Evolutionary conservation across 2,329 filamentous ascomycete genomes (phyloP), one percentile per base, ranked within the genome.

Genomic region (Colletotrichum simmondsii): DNA sequence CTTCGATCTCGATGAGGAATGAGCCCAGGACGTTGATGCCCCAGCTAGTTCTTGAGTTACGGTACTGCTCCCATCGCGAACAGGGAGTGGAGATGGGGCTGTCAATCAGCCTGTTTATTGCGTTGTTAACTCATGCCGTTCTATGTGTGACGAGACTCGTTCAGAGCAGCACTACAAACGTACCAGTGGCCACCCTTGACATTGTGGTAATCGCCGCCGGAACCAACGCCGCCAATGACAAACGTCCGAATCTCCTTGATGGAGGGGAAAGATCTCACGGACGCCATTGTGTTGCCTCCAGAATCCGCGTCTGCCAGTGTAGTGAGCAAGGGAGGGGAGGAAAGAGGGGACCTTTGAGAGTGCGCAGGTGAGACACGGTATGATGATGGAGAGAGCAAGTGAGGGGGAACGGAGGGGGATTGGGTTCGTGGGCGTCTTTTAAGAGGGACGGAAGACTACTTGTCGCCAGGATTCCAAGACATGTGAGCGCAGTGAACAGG

Each of bases 1-100:
- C 93, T 83, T 97, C 94, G 68, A 98, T 91, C 83, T 98, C 95
- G 8, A 98, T 90, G 77, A 95, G 93, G 84, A 98, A 97, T 0
- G 95, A 97, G 2, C 95, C 95, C 30, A 98, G 86, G 8, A 98
- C 95, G 78, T 98, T 98, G 87, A 98, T 98, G 49, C 95, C 95
- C 94, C 95, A 98, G 81, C 92, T 95, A 14, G 95, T 98, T 77
- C 95, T 89, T 49, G 95, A 98, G 74, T 92, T 91, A 76, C 95
- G 92, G 83, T 97, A 98, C 77, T 95, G 87, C 76, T 97, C 94
- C 90, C 95, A 98, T 83, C 91, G 90, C 62, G 95, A 96, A 89
- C 95, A 97, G 7, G 95, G 95, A 1, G 95, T 98, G 2, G 95
- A 95, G 80, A 98, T 98, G 77, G 95, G 92, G 74, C 93, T 93